Percentiles rank a stretch among this genome's conserved stretches.
phyloP scores from a whole-genome alignment of 108 stramenopile genomes.

The Cyclotella distinguenda region DNA sequence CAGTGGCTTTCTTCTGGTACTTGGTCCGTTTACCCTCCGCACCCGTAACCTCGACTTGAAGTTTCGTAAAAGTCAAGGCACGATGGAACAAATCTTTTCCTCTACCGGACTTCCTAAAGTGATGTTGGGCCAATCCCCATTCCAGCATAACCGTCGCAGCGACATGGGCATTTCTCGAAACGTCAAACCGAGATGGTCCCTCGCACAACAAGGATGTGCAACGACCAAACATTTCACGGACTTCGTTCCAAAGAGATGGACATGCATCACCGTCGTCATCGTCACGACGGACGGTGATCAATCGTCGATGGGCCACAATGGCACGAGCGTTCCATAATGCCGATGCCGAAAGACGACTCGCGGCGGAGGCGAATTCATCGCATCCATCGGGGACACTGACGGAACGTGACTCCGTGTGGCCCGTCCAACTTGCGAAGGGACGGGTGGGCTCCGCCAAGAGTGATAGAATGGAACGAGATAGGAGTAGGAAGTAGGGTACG shows the following conservation, averaged over 20 bases:
- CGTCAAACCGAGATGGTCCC: neutral
- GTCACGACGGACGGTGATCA: constrained; percentile 50
- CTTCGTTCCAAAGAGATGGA: constrained; percentile 60
- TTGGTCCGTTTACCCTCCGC: constrained; percentile 90
- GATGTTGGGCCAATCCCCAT: constrained; percentile 86
- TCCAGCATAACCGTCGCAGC: constrained; percentile 72
- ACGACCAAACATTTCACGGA: constrained; percentile 26
- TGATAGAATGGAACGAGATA: constrained; percentile 68
- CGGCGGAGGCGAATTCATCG: constrained; percentile 20
- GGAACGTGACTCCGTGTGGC: neutral
- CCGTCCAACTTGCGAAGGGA: constrained; percentile 28
- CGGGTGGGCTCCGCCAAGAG: constrained; percentile 51
- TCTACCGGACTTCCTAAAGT: constrained; percentile 64
- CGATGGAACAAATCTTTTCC: constrained; percentile 61
- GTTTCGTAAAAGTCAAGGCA: constrained; percentile 56
- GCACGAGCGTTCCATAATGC: constrained; percentile 71
- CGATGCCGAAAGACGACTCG: constrained; percentile 22
- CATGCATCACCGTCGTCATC: constrained; percentile 62
- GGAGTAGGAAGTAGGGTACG: constrained; percentile 66
- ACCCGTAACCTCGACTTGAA: constrained; percentile 81
- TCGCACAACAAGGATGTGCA: constrained; percentile 26
- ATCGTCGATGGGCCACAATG: constrained; percentile 68
- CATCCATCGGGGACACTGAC: neutral
- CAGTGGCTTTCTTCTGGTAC: constrained; percentile 77
- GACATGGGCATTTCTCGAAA: constrained; percentile 14